phyloP scores from a whole-genome alignment of 306 rosid genomes.

The Geum urbanum region DNA sequence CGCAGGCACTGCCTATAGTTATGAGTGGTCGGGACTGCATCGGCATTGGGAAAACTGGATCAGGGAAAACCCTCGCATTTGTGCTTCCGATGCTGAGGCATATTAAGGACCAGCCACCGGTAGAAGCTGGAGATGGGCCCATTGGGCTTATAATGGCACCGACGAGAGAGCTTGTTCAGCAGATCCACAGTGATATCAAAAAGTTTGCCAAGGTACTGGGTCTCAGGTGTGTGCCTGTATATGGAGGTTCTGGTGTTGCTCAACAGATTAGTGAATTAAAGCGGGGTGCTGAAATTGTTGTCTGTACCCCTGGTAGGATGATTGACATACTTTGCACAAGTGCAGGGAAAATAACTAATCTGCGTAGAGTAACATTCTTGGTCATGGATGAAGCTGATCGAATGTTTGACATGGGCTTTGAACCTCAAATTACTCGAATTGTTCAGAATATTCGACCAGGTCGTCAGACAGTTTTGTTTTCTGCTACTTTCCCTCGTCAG shows the following conservation, averaged over 20 bases:
- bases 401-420: constrained; percentile 99
- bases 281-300: constrained; percentile 92
- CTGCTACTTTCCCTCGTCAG: constrained; percentile 94
- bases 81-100: constrained; percentile 97
- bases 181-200: constrained; percentile 79
- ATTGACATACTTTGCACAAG: constrained; percentile 94
- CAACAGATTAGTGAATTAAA: constrained; percentile 96
- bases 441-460: constrained; percentile 84
- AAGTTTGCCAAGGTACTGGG: constrained; percentile 72
- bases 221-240: constrained; percentile 86
- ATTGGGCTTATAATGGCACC: constrained; percentile 96
- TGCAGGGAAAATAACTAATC: constrained; percentile 83
- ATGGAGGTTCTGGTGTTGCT: constrained; percentile 99
- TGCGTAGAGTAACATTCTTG: constrained; percentile 82
- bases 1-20: constrained; percentile 71
- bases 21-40: constrained; percentile 96
- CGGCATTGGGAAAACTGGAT: constrained; percentile 86
- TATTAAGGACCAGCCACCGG: constrained; percentile 92
- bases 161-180: constrained; percentile 96
- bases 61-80: constrained; percentile 87
- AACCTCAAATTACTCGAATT: constrained; percentile 91
- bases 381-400: constrained; percentile 98
- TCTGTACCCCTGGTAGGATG: constrained; percentile 97
- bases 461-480: constrained; percentile 88
- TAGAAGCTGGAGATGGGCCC: constrained; percentile 91